These are phyloP conservation scores for Citrus australasica DNA, from an alignment of 345 rosid species.

Conservation along the genomic window DNA sequence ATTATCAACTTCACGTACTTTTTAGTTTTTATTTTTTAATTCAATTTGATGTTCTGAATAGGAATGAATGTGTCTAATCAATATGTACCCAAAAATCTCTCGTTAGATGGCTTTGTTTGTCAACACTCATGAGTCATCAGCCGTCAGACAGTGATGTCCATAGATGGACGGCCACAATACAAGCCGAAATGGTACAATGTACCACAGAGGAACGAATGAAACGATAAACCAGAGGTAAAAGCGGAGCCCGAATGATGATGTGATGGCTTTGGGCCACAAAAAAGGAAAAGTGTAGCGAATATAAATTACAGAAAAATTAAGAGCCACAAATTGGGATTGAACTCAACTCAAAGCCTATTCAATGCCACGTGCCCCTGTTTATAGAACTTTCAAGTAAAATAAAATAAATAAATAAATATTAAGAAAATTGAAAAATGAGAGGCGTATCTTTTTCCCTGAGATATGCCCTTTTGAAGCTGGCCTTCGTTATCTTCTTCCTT, in stretches of 20 bases:
- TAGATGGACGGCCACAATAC: not conserved
- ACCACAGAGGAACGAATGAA: not conserved
- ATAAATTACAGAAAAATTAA: not conserved
- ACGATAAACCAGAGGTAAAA: not conserved
- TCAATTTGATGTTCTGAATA: no score
- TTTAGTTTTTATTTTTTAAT: no score
- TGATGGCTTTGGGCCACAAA: not conserved
- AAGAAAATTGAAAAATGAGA: not conserved
- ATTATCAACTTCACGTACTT: no score
- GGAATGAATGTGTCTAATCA: no score
- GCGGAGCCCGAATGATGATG: not conserved
- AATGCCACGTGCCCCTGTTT: not conserved
- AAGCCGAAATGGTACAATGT: not conserved
- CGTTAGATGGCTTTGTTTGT: no score
- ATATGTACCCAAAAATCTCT: no score
- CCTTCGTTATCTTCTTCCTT: not conserved
- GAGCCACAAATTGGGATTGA: conserved; percentile 7
- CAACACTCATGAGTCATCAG: no score
- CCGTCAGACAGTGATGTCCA: not conserved
- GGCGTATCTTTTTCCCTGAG: not conserved
- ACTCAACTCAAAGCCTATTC: not conserved
- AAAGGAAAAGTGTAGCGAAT: not conserved
- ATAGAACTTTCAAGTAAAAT: not conserved
- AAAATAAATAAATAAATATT: not conserved
- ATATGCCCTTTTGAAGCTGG: not conserved